phyloP scores from a whole-genome alignment of 192 early-diverging fungal species.

The Backusella tuberculispora region DNA sequence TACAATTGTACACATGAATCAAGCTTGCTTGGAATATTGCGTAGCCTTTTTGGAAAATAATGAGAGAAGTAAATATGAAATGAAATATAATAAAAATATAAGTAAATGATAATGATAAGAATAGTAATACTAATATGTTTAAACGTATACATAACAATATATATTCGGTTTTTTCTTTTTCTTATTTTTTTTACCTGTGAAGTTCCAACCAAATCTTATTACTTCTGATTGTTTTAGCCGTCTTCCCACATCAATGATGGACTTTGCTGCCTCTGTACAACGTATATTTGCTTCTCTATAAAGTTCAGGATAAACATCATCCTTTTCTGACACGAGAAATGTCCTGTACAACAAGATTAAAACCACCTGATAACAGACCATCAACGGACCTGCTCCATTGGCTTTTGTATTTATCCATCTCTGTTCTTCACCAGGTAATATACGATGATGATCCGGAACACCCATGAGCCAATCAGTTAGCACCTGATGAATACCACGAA shows the following conservation, averaged over 20 bases:
- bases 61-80: neutral
- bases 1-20: constrained; percentile 38
- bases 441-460: constrained; percentile 22
- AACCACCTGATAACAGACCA: constrained; percentile 37
- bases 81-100: neutral
- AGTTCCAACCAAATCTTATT: constrained; percentile 31
- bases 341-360: constrained; percentile 37
- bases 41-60: constrained; percentile 1
- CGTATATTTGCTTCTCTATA: neutral
- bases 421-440: constrained; percentile 12
- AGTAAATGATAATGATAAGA: neutral
- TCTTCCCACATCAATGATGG: constrained; percentile 29
- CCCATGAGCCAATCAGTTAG: constrained; percentile 32
- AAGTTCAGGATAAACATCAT: neutral
- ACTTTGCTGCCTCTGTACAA: constrained; percentile 35
- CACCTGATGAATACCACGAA: constrained; percentile 25
- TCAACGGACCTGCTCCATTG: constrained; percentile 28
- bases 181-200: constrained; percentile 22
- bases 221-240: constrained; percentile 14
- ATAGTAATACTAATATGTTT: neutral
- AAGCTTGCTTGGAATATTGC: constrained; percentile 36
- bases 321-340: constrained; percentile 24
- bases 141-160: too few species aligned
- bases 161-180: neutral
- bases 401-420: neutral